Evolutionary conservation across 1,284 basidiomycete species (phyloP), one percentile per base, ranked within the genome.

Genomic region (Cutaneotrichosporon daszewskae): DNA sequence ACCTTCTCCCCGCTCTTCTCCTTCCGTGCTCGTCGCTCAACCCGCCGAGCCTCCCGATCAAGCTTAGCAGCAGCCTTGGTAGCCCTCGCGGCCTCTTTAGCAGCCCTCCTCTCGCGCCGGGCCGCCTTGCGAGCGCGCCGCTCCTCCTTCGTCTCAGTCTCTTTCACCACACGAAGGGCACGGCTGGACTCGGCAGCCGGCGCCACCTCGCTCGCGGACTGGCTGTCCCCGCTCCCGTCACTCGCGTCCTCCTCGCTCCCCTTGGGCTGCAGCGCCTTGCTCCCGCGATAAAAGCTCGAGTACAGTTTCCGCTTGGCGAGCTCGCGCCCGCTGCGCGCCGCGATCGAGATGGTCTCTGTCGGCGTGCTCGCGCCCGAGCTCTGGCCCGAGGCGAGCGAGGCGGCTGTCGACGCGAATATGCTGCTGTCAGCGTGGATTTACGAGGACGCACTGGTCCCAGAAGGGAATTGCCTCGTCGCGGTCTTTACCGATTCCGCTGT

Each of bases 391-490:
- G 82, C 79, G 45, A 89, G 87, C 32, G 82, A 79, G 50, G 82
- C 83, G 0, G 85, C 81, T 12, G 85, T 85, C 5, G 82, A 80
- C 13, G 80, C 74, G 64, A 86, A 91, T 38, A 90, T 72, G 62
- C 87, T 90, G 50, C 24, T 33, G 41, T 32, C 32, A 40, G 20
- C 28, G 19, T 9, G n/a, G 3, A 13, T 6, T n/a, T 10, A 8
- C 28, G 8, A 7, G 28, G 23, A 78, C 84, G 67, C 58, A 91
- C 88, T 91, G 87, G 67, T 95, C 89, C 89, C 89, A 95, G 78
- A 94, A 95, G 36, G 87, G 87, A 63, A 91, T 89, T 0, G 87
- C 86, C 56, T 90, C 88, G 63, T 92, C 89, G 51, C 89, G 77
- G 68, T 94, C 88, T 66, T 87, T 89, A 43, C 90, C 90, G 42